Percentiles rank a stretch among this genome's conserved stretches.
Conservation (phyloP, 495 filamentous ascomycete genomes). For the Lepraria neglecta region DNA sequence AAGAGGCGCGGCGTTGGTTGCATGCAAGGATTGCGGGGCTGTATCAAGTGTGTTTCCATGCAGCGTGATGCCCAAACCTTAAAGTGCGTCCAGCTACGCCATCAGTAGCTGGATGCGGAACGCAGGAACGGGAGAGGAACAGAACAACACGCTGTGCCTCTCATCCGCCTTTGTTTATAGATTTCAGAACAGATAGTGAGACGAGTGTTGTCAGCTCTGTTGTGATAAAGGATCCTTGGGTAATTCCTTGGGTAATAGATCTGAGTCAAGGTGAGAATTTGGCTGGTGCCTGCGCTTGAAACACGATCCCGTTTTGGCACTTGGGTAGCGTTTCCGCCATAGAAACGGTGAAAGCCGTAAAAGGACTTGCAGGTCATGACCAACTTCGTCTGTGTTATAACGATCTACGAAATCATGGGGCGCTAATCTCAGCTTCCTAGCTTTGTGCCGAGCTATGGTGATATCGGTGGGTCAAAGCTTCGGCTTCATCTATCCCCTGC, state of each 20-base stretch:
- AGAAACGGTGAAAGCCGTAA: conserved; percentile 4
- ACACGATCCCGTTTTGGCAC: conserved; percentile 3
- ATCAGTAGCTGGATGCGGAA: conserved; percentile 13
- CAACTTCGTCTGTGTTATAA: neutral
- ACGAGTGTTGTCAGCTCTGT: conserved; percentile 10
- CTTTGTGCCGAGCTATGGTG: conserved; percentile 4
- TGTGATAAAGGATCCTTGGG: neutral
- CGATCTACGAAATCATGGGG: neutral
- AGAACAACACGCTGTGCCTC: conserved; percentile 4
- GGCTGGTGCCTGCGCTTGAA: conserved; percentile 1
- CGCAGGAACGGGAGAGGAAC: conserved; percentile 5
- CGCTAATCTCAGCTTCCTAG: conserved; percentile 6
- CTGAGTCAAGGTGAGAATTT: neutral
- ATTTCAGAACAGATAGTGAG: conserved; percentile 3
- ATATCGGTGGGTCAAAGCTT: conserved; percentile 11
- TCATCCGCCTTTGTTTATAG: neutral
- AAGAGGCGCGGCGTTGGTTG: conserved; percentile 12
- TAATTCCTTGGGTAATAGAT: neutral
- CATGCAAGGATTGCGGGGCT: conserved; percentile 14
- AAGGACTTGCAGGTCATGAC: no score
- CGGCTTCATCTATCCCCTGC: neutral
- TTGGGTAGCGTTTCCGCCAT: neutral
- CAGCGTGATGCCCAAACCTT: conserved; percentile 13
- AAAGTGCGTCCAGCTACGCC: neutral
- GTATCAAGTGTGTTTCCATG: conserved; percentile 12